Evolutionary conservation across 2,329 filamentous ascomycete species (phyloP).

Genomic region (Calonectria pteridis): DNA sequence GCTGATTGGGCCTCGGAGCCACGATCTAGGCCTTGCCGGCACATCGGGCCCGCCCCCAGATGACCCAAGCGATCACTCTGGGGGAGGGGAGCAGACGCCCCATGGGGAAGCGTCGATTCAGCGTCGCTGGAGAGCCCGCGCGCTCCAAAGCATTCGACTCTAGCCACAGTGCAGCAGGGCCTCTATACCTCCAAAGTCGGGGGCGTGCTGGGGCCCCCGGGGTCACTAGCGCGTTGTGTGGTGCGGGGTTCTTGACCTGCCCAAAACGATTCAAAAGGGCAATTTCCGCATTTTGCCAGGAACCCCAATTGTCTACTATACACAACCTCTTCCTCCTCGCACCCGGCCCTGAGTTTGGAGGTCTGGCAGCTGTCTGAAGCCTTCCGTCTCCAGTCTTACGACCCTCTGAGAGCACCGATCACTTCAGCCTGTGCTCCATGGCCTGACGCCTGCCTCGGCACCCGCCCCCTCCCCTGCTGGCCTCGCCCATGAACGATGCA

Average conservation of each 20-base stretch:
- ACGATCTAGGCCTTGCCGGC: slow-evolving; percentile 19
- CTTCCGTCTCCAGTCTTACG: slow-evolving; percentile 4
- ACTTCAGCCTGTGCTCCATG: neutral
- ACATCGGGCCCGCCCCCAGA: slow-evolving; percentile 22
- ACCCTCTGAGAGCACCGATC: neutral
- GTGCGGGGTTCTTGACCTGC: slow-evolving; percentile 27
- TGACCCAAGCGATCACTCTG: neutral
- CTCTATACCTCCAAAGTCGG: neutral
- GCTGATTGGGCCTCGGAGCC: slow-evolving; percentile 29
- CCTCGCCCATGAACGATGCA: slow-evolving; percentile 33
- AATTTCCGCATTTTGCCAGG: slow-evolving; percentile 31
- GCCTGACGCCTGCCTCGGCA: slow-evolving; percentile 4
- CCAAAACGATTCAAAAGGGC: slow-evolving; percentile 25
- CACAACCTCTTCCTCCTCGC: slow-evolving; percentile 9
- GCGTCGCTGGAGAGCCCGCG: slow-evolving; percentile 1
- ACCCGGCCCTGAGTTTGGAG: slow-evolving; percentile 4
- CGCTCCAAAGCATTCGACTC: neutral
- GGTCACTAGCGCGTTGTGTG: neutral
- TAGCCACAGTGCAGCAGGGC: neutral
- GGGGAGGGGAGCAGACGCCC: slow-evolving; percentile 13
- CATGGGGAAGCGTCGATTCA: slow-evolving; percentile 32
- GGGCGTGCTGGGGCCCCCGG: neutral
- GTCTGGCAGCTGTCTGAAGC: neutral
- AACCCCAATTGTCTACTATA: slow-evolving; percentile 19
- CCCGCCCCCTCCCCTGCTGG: neutral